Conservation (phyloP, 2,329 filamentous ascomycete genomes). For the Colletotrichum costaricense region DNA sequence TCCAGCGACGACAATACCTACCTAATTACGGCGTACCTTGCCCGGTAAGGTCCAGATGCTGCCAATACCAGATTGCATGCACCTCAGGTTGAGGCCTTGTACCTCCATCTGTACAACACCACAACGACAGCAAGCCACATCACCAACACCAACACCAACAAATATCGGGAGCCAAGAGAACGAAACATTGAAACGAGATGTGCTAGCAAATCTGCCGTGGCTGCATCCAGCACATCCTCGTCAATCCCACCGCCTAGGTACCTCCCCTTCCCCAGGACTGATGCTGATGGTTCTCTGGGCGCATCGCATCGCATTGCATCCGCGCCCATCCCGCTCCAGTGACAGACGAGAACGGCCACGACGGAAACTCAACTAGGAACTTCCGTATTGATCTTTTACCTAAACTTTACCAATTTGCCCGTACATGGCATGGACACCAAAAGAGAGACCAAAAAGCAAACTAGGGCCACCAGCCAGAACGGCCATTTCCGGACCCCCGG, state of each 20-base stretch:
- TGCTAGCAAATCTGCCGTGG: constrained; percentile 17
- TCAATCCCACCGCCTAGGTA: neutral
- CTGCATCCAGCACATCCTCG: constrained; percentile 19
- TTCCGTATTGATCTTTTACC: neutral
- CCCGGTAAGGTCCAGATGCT: neutral
- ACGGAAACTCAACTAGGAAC: neutral
- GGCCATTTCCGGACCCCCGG: constrained; percentile 5
- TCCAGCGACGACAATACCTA: neutral
- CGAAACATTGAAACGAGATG: neutral
- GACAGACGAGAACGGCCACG: constrained; percentile 14
- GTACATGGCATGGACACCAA: neutral
- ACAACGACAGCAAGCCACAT: constrained; percentile 1
- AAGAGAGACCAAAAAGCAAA: constrained; percentile 16
- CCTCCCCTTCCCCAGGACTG: constrained; percentile 3
- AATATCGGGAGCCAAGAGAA: neutral
- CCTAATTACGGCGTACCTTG: no score
- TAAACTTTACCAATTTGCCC: neutral
- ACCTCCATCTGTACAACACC: neutral
- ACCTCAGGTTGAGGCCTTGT: neutral
- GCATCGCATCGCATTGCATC: constrained; percentile 32
- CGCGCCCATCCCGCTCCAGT: constrained; percentile 29
- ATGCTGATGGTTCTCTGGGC: neutral
- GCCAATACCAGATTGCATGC: neutral
- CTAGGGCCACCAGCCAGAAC: constrained; percentile 1
- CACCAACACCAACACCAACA: neutral